Percentiles rank a stretch among this genome's conserved stretches.
Evolutionary conservation across 2,329 filamentous ascomycete genomes (phyloP).

Genomic region (Beauveria asiatica): DNA sequence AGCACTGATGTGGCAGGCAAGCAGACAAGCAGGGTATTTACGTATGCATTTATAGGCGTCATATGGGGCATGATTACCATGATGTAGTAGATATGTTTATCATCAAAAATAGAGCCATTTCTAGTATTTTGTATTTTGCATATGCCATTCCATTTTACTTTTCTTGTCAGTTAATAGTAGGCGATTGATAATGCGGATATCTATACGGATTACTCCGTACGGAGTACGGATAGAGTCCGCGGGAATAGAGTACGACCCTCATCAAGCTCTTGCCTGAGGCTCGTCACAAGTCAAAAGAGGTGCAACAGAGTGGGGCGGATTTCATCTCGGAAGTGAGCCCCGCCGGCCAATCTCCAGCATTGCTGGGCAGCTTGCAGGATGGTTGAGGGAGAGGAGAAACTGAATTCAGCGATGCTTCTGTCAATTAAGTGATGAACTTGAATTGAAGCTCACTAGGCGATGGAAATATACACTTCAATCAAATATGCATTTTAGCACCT

Average conservation of each 20-base stretch:
- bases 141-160: no score
- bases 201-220: no score
- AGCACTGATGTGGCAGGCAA: conserved; percentile 33
- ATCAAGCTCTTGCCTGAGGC: conserved; percentile 4
- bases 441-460: not conserved
- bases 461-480: no score
- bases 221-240: no score
- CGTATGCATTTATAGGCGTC: conserved; percentile 6
- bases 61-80: not conserved
- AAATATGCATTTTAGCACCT: no score
- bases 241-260: no score
- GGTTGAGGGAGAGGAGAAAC: not conserved
- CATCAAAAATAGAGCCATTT: not conserved
- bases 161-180: no score
- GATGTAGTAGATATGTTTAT: not conserved
- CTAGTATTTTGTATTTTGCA: not conserved
- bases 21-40: not conserved
- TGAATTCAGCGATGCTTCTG: no score
- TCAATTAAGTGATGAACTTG: not conserved
- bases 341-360: conserved; percentile 10
- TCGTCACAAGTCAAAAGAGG: no score
- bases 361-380: not conserved
- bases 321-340: conserved; percentile 12
- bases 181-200: not conserved
- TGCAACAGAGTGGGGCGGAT: not conserved